Base-by-base conservation (phyloP, 2,329 filamentous ascomycete species). In the Epichloe scottii region DNA sequence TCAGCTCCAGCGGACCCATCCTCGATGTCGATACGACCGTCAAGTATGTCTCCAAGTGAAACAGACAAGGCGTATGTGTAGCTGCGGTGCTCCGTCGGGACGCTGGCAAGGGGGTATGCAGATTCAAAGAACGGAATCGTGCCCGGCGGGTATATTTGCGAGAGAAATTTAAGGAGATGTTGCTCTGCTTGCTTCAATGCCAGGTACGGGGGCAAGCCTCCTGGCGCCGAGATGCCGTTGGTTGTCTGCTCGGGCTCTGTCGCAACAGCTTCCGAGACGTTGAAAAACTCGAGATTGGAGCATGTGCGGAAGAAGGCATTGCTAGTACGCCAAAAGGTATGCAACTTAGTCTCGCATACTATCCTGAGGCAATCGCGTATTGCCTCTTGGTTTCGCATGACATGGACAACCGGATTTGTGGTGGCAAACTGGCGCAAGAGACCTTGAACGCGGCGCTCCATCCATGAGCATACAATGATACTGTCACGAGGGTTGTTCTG, bases 241-340 rank as follows among this genome's bases (percentile, higher is more conserved):
- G 43, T 15, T n/a, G 37, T 17, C 37, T 37, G 45, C 14, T 30
- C 33, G 2, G 35, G 21, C 21, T 46, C 46, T 15, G 42, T 35
- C 42, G 67, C 60, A 5, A 62, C 62, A 17, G 67, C 70, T 60
- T 87, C 84, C 2, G 82, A 82, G 15, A 86, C 70, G 57, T 89
- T 89, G 69, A 82, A 88, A 63, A 88, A 90, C 60, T 89, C 85
- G 55, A 85, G 77, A 57, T 87, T 89, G 11, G 82, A 83, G 60
- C 82, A 87, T 2, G 73, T 73, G 46, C 82, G 73, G 57, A 86
- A 81, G 15, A 85, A 75, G 2, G 73, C 68, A 21, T 71, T 74
- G 55, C 75, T 79, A 14, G 76, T 73, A 17, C 75, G 71, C 26
- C 87, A 65, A 6, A 87, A 70, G 44, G 77, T 77, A 42, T 73